These are phyloP conservation scores for Geranium rotundifolium DNA, from an alignment of 345 rosid species.

Conservation along the genomic window DNA sequence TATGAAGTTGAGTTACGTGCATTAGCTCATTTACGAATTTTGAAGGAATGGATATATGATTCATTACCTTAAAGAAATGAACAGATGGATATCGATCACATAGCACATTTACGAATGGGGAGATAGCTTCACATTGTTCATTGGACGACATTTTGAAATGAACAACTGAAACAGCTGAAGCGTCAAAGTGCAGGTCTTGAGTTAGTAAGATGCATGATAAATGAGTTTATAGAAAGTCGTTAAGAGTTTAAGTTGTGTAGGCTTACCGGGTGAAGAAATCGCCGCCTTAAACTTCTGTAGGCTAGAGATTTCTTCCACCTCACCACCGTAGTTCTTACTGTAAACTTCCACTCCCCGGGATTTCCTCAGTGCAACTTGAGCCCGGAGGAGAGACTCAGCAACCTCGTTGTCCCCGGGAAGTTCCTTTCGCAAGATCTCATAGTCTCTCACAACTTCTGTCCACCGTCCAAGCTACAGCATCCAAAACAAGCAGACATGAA, in stretches of 20 bases:
- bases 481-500: background rate
- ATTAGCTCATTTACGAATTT: too few species aligned
- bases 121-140: constrained; percentile 25
- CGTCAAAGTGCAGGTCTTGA: background rate
- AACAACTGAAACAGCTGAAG: constrained; percentile 32
- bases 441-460: constrained; percentile 81
- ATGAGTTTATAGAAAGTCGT: background rate
- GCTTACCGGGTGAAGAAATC: constrained; percentile 45
- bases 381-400: constrained; percentile 56
- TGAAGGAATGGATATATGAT: background rate
- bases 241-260: background rate
- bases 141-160: constrained; percentile 22
- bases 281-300: constrained; percentile 54
- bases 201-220: background rate
- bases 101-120: constrained; percentile 25
- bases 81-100: constrained; percentile 30
- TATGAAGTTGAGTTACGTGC: too few species aligned
- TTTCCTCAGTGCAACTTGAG: constrained; percentile 53
- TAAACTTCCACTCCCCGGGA: constrained; percentile 29
- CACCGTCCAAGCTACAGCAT: constrained; percentile 55
- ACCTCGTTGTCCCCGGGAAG: constrained; percentile 80
- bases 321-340: constrained; percentile 35
- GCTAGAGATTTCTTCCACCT: constrained; percentile 49
- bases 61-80: constrained; percentile 25
- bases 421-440: constrained; percentile 64